Evolutionary conservation across 2,329 filamentous ascomycete genomes (phyloP).

Genomic region (Penicillium sp.): DNA sequence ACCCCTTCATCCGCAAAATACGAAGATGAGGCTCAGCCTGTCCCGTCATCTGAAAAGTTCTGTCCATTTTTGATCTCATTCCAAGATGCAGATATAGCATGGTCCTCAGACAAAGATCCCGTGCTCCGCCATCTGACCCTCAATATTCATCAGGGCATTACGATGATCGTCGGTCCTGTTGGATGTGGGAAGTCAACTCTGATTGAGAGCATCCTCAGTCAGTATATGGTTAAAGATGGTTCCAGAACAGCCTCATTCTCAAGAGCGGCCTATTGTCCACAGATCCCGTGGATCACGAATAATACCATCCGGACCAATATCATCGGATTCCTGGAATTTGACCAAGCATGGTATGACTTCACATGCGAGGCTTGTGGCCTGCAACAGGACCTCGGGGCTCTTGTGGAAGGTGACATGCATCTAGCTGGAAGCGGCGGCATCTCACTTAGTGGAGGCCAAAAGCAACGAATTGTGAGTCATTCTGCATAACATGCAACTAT

Average conservation of each 20-base stretch:
- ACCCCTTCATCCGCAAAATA: neutral
- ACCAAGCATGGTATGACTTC: conserved; percentile 19
- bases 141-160: neutral
- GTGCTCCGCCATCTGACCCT: neutral
- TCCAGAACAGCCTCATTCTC: neutral
- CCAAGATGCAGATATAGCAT: neutral
- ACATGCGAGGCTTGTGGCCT: conserved; percentile 23
- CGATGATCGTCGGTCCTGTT: conserved; percentile 11
- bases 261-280: conserved; percentile 58
- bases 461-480: conserved; percentile 29
- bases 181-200: conserved; percentile 16
- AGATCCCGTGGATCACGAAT: conserved; percentile 90
- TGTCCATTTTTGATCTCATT: conserved; percentile 1
- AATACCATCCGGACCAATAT: conserved; percentile 77
- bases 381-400: conserved; percentile 21
- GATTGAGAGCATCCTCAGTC: conserved; percentile 1
- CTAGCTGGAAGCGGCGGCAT: conserved; percentile 44
- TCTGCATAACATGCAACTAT: neutral
- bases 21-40: neutral
- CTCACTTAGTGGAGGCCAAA: conserved; percentile 46
- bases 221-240: neutral
- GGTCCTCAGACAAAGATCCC: neutral
- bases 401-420: conserved; percentile 33
- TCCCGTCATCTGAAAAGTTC: neutral
- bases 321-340: conserved; percentile 64